Percentiles rank a stretch among this genome's conserved stretches.
phyloP scores from a whole-genome alignment of 805 yeast species.

The Isabelozyma pseudorhagii region DNA sequence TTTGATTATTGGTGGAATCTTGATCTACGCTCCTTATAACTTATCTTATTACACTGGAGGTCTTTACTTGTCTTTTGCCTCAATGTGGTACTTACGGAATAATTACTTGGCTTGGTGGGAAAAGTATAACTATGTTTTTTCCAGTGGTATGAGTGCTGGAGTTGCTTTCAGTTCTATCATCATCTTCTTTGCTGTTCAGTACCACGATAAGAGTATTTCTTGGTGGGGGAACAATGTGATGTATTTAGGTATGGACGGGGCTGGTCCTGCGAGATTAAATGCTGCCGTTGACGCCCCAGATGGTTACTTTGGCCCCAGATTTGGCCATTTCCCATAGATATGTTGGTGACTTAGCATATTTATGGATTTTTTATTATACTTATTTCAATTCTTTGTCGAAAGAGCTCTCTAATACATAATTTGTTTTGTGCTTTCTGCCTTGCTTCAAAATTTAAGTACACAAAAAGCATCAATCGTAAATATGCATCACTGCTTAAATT shows the following conservation, averaged over 20 bases:
- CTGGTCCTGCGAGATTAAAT: slow-evolving; percentile 6
- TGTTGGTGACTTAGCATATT: neutral
- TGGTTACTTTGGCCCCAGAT: slow-evolving; percentile 34
- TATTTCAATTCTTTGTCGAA: no score
- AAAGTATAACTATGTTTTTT: slow-evolving; percentile 31
- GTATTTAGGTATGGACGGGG: slow-evolving; percentile 7
- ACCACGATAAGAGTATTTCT: slow-evolving; percentile 21
- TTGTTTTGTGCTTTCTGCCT: no score
- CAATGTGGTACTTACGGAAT: slow-evolving; percentile 27
- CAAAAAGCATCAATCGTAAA: no score
- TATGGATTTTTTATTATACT: no score
- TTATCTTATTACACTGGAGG: slow-evolving; percentile 27
- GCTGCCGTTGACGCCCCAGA: slow-evolving; percentile 19
- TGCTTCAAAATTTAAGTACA: no score
- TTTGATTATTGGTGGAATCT: slow-evolving; percentile 28
- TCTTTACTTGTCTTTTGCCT: slow-evolving; percentile 19
- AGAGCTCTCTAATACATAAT: no score
- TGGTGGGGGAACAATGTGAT: slow-evolving; percentile 30
- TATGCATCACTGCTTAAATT: no score
- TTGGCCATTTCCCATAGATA: slow-evolving; percentile 20
- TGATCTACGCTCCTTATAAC: slow-evolving; percentile 31
- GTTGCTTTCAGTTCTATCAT: slow-evolving; percentile 32
- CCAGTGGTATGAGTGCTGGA: slow-evolving; percentile 30
- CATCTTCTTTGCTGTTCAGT: slow-evolving; percentile 36
- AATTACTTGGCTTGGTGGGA: slow-evolving; percentile 31